These are phyloP conservation scores for Podaxis pistillaris DNA, from an alignment of 768 basidiomycete genomes.

Conservation along the genomic window DNA sequence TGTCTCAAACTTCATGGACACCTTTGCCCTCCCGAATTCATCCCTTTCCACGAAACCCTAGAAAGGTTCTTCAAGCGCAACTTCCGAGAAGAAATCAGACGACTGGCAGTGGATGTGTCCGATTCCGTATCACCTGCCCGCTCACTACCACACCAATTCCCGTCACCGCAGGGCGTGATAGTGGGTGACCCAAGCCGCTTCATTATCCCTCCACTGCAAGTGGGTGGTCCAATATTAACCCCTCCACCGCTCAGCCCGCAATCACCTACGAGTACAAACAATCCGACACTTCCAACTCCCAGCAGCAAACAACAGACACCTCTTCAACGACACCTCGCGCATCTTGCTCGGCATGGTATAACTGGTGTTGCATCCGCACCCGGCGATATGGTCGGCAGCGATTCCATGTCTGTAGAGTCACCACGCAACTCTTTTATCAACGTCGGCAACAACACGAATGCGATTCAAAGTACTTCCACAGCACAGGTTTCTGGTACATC, in stretches of 20 bases:
- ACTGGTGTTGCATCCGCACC: slow-evolving; percentile 79
- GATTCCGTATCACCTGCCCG: slow-evolving; percentile 35
- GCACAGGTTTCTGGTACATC: slow-evolving; percentile 55
- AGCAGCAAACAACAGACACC: slow-evolving; percentile 60
- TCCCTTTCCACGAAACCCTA: slow-evolving; percentile 89
- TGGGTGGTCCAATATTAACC: slow-evolving; percentile 43
- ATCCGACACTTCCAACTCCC: slow-evolving; percentile 29
- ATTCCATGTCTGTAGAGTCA: slow-evolving; percentile 63
- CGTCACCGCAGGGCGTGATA: slow-evolving; percentile 16
- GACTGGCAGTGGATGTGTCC: slow-evolving; percentile 62
- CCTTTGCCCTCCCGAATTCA: slow-evolving; percentile 83
- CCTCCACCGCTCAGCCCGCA: slow-evolving; percentile 34
- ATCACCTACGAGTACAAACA: slow-evolving; percentile 28
- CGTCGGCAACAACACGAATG: slow-evolving; percentile 52
- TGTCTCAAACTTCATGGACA: slow-evolving; percentile 82
- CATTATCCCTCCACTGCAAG: slow-evolving; percentile 51
- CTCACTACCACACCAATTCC: slow-evolving; percentile 42
- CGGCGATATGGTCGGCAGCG: slow-evolving; percentile 56
- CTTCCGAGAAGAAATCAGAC: slow-evolving; percentile 78
- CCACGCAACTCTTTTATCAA: slow-evolving; percentile 77
- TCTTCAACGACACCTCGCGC: slow-evolving; percentile 76
- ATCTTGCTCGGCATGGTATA: slow-evolving; percentile 80
- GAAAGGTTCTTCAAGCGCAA: slow-evolving; percentile 84
- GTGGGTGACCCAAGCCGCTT: slow-evolving; percentile 35
- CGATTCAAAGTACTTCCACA: slow-evolving; percentile 23